phyloP scores from a whole-genome alignment of 2,329 filamentous ascomycete genomes.

The Paecilomyces variotii region DNA sequence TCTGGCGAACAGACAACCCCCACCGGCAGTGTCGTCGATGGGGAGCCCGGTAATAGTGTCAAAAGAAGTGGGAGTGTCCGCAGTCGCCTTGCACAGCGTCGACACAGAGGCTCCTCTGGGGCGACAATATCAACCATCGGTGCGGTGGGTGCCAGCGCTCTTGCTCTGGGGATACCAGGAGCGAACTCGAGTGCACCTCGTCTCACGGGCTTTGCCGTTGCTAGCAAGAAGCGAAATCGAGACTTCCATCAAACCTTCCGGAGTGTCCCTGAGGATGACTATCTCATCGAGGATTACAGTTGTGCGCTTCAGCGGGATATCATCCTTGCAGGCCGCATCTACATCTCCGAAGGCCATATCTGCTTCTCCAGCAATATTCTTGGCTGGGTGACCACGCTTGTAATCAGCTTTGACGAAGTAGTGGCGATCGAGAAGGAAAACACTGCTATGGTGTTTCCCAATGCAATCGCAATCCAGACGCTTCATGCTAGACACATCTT shows the following conservation, averaged over 20 bases:
- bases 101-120: constrained; percentile 76
- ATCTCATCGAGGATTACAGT: constrained; percentile 96
- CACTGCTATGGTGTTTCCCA: constrained; percentile 91
- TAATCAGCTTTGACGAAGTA: constrained; percentile 97
- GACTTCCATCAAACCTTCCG: constrained; percentile 93
- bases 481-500: constrained; percentile 93
- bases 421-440: constrained; percentile 95
- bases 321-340: constrained; percentile 82
- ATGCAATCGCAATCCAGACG: constrained; percentile 93
- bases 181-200: constrained; percentile 57
- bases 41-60: constrained; percentile 43
- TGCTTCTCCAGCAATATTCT: constrained; percentile 99
- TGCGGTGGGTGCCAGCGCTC: constrained; percentile 62
- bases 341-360: constrained; percentile 93
- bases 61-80: constrained; percentile 60
- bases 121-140: constrained; percentile 62
- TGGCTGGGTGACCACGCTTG: constrained; percentile 93
- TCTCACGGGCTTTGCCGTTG: constrained; percentile 89
- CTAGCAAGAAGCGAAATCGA: constrained; percentile 89
- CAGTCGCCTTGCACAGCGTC: constrained; percentile 55
- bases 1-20: constrained; percentile 59
- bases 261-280: constrained; percentile 95
- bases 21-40: constrained; percentile 56
- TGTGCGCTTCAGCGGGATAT: constrained; percentile 95
- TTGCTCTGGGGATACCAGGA: constrained; percentile 58